Evolutionary conservation across 2,329 filamentous ascomycete genomes (phyloP).

Genomic region (Rugonectria rugulosa): DNA sequence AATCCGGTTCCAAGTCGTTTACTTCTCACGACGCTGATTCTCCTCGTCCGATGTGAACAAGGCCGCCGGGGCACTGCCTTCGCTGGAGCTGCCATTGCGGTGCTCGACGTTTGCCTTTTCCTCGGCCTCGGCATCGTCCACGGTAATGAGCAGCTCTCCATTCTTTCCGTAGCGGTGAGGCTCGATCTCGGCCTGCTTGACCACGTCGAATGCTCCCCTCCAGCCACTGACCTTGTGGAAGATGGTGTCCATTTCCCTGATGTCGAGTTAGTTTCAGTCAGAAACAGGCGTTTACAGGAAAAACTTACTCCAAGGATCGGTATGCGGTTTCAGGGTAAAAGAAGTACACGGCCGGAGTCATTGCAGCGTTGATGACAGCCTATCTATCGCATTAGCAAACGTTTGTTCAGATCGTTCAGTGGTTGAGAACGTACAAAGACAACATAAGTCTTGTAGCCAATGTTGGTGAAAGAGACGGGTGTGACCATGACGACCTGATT

Average conservation of each 20-base stretch:
- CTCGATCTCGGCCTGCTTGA: slow-evolving; percentile 52
- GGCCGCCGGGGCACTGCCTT: slow-evolving; percentile 29
- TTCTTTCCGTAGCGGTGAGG: slow-evolving; percentile 66
- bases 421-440: too few species aligned
- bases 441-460: slow-evolving; percentile 67
- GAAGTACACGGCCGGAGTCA: slow-evolving; percentile 65
- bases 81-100: slow-evolving; percentile 39
- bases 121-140: slow-evolving; percentile 51
- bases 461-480: slow-evolving; percentile 64
- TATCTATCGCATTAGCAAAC: too few species aligned
- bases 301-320: slow-evolving; percentile 61
- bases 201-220: slow-evolving; percentile 45
- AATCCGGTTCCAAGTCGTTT: too few species aligned
- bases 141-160: slow-evolving; percentile 61
- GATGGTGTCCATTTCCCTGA: slow-evolving; percentile 67
- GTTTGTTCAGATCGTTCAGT: too few species aligned
- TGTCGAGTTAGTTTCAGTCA: not conserved
- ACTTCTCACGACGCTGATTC: slow-evolving; percentile 36
- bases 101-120: slow-evolving; percentile 45
- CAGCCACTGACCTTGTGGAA: slow-evolving; percentile 63
- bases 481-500: slow-evolving; percentile 66
- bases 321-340: slow-evolving; percentile 72
- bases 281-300: not conserved
- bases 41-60: slow-evolving; percentile 47
- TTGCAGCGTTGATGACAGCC: slow-evolving; percentile 69